Conservation (phyloP, 176 grass and related monocot genomes). For the Carex myosuroides region DNA sequence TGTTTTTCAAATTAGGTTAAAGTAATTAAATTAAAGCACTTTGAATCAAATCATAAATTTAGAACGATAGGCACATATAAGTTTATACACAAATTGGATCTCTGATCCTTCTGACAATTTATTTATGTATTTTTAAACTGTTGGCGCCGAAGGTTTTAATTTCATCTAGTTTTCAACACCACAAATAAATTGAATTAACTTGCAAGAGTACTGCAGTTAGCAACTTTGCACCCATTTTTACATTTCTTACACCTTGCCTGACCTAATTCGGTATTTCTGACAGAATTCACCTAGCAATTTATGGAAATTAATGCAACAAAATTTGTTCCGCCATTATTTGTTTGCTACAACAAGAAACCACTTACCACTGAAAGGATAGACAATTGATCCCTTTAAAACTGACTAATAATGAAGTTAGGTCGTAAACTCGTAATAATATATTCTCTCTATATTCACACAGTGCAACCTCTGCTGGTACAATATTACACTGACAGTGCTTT, state of each 20-base stretch:
- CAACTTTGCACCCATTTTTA: neutral
- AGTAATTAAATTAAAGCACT: neutral
- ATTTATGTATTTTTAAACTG: neutral
- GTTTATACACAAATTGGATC: neutral
- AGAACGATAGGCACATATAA: neutral
- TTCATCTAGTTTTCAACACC: neutral
- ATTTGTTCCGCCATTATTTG: neutral
- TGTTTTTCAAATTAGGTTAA: neutral
- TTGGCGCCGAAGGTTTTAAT: neutral
- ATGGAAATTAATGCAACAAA: neutral
- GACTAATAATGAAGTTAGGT: neutral
- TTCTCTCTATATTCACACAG: neutral
- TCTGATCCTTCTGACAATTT: neutral
- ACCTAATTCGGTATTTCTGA: constrained; percentile 7
- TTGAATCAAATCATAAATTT: neutral
- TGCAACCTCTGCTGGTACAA: neutral
- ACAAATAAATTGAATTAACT: neutral
- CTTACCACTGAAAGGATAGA: neutral
- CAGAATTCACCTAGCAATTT: constrained; percentile 18
- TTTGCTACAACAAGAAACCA: constrained; percentile 11
- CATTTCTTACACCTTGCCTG: constrained; percentile 8
- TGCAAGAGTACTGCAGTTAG: neutral
- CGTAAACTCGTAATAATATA: neutral
- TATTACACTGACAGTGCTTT: neutral
- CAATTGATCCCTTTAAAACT: neutral